phyloP scores from a whole-genome alignment of 208 protist species.

The Phytomonas sp. region DNA sequence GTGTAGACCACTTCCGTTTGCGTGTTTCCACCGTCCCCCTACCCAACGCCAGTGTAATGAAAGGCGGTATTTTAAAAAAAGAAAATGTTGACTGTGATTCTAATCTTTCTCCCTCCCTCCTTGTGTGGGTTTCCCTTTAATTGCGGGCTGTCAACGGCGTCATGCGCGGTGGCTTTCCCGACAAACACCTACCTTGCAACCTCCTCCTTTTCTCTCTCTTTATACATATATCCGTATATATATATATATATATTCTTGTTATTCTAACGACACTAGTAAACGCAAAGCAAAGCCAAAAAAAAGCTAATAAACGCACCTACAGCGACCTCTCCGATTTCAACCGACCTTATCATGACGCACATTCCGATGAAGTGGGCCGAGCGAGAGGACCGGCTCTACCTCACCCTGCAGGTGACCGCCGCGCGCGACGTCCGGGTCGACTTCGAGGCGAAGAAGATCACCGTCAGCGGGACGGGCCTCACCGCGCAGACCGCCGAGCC shows the following conservation, averaged over 20 bases:
- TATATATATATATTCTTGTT: not conserved
- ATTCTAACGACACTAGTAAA: too few relatives aligned
- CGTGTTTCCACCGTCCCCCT: not conserved
- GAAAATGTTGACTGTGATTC: not conserved
- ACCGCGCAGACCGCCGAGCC: constrained; percentile 50
- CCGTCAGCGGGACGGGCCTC: constrained; percentile 64
- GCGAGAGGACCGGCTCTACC: constrained; percentile 80
- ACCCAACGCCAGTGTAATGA: not conserved
- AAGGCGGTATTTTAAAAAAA: not conserved
- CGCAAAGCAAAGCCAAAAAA: too few relatives aligned
- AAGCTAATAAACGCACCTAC: not conserved
- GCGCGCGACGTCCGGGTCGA: constrained; percentile 64
- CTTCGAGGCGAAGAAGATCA: constrained; percentile 74
- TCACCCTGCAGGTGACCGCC: constrained; percentile 72
- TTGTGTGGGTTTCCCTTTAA: constrained; percentile 4
- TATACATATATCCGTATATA: not conserved
- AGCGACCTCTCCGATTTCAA: constrained; percentile 3
- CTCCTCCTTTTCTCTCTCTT: too few relatives aligned
- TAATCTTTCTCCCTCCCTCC: not conserved
- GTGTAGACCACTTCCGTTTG: not conserved
- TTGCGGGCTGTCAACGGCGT: not conserved
- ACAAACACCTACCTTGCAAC: too few relatives aligned
- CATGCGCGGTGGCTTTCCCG: not conserved
- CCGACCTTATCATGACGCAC: constrained; percentile 45
- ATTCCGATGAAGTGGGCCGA: constrained; percentile 88